These are phyloP conservation scores for Clonostachys sp. DNA, from an alignment of 2,329 filamentous ascomycete species.

Conservation along the genomic window DNA sequence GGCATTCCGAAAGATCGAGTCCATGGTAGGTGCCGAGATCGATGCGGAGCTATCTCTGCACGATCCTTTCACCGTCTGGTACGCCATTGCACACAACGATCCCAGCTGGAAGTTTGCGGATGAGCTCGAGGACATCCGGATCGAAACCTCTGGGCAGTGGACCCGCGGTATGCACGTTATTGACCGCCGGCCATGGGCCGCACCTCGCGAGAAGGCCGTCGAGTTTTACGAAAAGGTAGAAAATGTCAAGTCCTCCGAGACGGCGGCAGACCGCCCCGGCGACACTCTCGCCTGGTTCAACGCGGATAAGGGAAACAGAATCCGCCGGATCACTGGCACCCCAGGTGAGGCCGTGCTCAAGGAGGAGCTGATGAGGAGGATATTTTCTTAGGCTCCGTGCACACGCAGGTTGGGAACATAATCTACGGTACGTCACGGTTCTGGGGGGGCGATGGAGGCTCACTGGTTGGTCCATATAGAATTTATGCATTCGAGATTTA, in stretches of 20 bases:
- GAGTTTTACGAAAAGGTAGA: slow-evolving; percentile 32
- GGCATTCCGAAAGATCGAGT: slow-evolving; percentile 64
- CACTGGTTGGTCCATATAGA: too few species aligned
- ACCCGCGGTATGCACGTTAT: slow-evolving; percentile 86
- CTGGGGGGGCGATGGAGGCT: too few species aligned
- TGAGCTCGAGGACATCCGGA: slow-evolving; percentile 73
- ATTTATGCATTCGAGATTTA: too few species aligned
- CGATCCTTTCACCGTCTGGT: slow-evolving; percentile 77
- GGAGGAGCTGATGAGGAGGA: slow-evolving; percentile 55
- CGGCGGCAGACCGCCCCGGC: slow-evolving; percentile 51
- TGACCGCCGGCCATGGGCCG: slow-evolving; percentile 62
- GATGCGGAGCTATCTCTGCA: slow-evolving; percentile 65
- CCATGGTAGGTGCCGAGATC: slow-evolving; percentile 51
- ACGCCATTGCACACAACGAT: slow-evolving; percentile 60
- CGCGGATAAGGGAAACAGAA: slow-evolving; percentile 68
- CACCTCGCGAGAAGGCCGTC: slow-evolving; percentile 38
- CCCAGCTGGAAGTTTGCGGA: slow-evolving; percentile 52
- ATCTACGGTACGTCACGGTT: too few species aligned
- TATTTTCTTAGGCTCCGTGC: not conserved
- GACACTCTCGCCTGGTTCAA: slow-evolving; percentile 78
- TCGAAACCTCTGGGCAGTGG: slow-evolving; percentile 93
- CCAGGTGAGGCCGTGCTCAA: slow-evolving; percentile 68
- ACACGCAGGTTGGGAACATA: too few species aligned
- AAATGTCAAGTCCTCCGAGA: slow-evolving; percentile 38
- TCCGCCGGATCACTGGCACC: slow-evolving; percentile 67